Evolutionary conservation across 331 rosid species (phyloP).

Genomic region (Ulmus americana): DNA sequence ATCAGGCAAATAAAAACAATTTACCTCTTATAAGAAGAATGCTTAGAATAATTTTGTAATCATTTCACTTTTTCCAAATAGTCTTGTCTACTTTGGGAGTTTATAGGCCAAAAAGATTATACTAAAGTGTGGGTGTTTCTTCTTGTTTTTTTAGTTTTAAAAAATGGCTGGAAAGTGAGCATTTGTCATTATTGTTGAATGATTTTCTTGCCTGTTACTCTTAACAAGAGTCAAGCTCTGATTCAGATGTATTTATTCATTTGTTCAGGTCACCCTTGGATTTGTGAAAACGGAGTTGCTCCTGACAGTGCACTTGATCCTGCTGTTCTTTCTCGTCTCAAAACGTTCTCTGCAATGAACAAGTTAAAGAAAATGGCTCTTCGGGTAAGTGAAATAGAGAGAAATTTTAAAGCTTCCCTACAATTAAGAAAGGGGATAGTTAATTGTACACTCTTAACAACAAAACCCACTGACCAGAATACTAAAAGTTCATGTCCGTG

Average conservation of each 20-base stretch:
- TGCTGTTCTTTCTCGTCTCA: constrained; percentile 93
- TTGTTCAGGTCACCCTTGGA: constrained; percentile 89
- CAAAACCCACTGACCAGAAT: neutral
- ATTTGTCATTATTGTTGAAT: constrained; percentile 12
- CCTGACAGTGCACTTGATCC: constrained; percentile 92
- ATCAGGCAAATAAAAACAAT: too few relatives aligned
- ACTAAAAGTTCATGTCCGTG: neutral
- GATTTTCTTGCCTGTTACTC: constrained; percentile 7
- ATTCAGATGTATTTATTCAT: constrained; percentile 15
- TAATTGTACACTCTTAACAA: neutral
- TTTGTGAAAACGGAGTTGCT: constrained; percentile 94
- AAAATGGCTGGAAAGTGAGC: too few relatives aligned
- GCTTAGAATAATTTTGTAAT: too few relatives aligned
- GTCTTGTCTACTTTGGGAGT: constrained; percentile 10
- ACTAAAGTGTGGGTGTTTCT: neutral
- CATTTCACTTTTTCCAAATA: neutral
- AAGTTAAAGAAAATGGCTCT: constrained; percentile 98
- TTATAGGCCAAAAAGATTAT: constrained; percentile 8
- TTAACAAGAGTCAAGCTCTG: constrained; percentile 15
- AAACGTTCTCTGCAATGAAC: constrained; percentile 96
- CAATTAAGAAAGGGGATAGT: neutral
- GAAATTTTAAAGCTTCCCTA: neutral
- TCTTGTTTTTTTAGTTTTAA: too few relatives aligned
- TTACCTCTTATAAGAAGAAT: too few relatives aligned
- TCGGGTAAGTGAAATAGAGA: constrained; percentile 48